Evolutionary conservation across 306 rosid species (phyloP), one percentile per base, ranked within the genome.

Genomic region (Prunus campanulata): DNA sequence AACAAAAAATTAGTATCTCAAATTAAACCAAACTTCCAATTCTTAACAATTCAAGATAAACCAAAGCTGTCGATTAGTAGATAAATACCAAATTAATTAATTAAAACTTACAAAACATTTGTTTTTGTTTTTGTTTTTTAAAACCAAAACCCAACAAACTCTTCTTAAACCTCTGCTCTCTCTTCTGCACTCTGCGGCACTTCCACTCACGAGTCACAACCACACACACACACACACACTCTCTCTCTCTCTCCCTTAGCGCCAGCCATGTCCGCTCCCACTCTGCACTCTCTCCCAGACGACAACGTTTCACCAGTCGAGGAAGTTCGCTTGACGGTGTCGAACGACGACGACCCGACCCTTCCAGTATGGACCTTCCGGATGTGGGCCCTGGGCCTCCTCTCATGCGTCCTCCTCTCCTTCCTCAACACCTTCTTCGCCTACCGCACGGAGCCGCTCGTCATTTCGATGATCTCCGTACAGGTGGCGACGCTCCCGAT

Each of bases 351-450:
- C 72, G 90, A 93, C 71, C 85, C 80, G 30, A 77, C 78, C 15
- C 88, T 70, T 2, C 98, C 96, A 0, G 88, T 93, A 20, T 91
- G 98, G 98, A 93, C 98, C 4, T 93, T 93, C 81, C 86, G 97
- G 1, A 93, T 93, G 98, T 93, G 98, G 98, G 75, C 83, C 44
- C 48, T 93, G 8, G 96, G 98, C 0, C 68, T 91, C 0, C 7
- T 88, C 79, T 93, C 96, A 0, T 93, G 96, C 35, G 71, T 82
- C 24, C 86, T 90, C 30, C 66, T 91, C 39, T 89, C 97, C 8
- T 93, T 91, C 73, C 90, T 93, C 51, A 91, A 93, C 83, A 92
- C 90, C 52, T 93, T 93, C 88, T 93, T 93, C 85, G 75, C 93
- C 0, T 91, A 89, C 90, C 83, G 95, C 0, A 93, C 83, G 0